These are phyloP conservation scores for Fragaria iinumae DNA, from an alignment of 306 rosid species.

Conservation along the genomic window DNA sequence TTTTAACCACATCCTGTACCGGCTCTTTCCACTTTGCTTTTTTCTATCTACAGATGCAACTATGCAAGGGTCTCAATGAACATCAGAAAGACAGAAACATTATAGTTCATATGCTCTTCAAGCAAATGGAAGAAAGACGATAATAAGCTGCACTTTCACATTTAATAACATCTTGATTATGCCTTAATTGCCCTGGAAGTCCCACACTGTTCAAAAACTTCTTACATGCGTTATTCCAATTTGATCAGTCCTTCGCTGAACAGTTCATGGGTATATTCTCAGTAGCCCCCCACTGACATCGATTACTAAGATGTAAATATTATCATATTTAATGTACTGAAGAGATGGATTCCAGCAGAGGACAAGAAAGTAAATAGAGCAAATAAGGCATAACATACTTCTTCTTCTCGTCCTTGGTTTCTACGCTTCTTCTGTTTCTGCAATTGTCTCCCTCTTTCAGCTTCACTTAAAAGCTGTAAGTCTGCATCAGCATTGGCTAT, in stretches of 20 bases:
- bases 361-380: constrained; percentile 9
- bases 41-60: not conserved
- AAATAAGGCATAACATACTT: constrained; percentile 46
- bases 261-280: not conserved
- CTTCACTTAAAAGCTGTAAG: constrained; percentile 68
- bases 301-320: not conserved
- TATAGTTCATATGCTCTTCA: not conserved
- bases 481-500: constrained; percentile 75
- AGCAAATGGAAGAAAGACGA: not conserved
- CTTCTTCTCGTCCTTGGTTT: constrained; percentile 88
- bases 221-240: not conserved
- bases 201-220: not conserved
- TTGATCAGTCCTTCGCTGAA: not conserved
- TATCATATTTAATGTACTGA: constrained; percentile 2
- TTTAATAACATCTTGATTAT: not conserved
- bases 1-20: not conserved
- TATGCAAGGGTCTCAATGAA: not conserved
- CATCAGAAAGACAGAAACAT: not conserved
- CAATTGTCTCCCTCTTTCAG: constrained; percentile 81
- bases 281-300: not conserved
- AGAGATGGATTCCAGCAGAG: not conserved
- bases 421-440: constrained; percentile 86
- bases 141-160: not conserved
- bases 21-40: not conserved
- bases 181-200: not conserved